Percentiles rank a stretch among this genome's conserved stretches.
Conservation (phyloP, 2,329 filamentous ascomycete species). For the Orbilia javanica region DNA sequence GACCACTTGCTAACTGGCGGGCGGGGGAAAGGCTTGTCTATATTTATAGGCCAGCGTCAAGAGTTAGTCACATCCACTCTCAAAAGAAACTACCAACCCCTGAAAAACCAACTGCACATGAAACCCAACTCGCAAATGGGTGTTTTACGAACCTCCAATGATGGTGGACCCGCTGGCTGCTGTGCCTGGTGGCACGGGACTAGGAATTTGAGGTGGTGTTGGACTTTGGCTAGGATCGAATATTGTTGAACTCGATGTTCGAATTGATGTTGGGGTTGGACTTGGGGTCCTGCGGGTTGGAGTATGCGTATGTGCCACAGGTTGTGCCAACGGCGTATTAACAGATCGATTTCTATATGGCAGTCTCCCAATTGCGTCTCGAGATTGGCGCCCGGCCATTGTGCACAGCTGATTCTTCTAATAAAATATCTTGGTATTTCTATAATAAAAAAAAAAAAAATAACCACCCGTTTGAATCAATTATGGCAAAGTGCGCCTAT, state of each 20-base stretch:
- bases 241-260: slow-evolving; percentile 25
- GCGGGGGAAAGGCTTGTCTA: slow-evolving; percentile 49
- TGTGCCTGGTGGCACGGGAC: neutral
- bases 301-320: neutral
- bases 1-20: slow-evolving; percentile 48
- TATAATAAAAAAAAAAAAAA: neutral
- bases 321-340: neutral
- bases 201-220: slow-evolving; percentile 13
- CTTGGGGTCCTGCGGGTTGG: slow-evolving; percentile 4
- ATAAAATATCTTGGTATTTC: neutral
- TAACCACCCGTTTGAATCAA: neutral
- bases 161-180: slow-evolving; percentile 15
- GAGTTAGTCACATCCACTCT: slow-evolving; percentile 9
- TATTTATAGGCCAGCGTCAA: slow-evolving; percentile 40
- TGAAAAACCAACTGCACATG: slow-evolving; percentile 22
- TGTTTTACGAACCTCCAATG: slow-evolving; percentile 37
- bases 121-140: neutral
- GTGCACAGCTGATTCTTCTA: slow-evolving; percentile 13
- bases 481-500: slow-evolving; percentile 19
- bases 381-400: slow-evolving; percentile 26
- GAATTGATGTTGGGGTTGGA: slow-evolving; percentile 25
- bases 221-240: neutral
- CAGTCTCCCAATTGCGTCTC: slow-evolving; percentile 21
- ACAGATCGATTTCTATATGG: slow-evolving; percentile 39
- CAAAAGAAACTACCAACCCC: slow-evolving; percentile 11